Percentiles rank a stretch among this genome's conserved stretches.
Conservation (phyloP, 768 basidiomycete species). For the Pleurotus sapidus region DNA sequence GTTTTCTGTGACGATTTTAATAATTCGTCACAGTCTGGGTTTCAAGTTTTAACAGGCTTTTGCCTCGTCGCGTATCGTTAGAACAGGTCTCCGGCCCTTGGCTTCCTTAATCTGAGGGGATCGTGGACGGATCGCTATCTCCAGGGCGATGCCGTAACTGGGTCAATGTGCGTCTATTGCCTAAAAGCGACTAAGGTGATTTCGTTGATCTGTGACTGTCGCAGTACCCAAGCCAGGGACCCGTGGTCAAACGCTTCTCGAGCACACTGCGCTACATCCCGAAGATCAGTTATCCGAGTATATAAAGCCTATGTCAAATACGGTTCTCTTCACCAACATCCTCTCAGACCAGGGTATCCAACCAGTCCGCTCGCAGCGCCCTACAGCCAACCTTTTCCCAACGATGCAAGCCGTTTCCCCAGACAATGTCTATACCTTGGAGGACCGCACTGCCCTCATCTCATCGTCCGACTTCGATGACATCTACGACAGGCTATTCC, state of each 20-base stretch:
- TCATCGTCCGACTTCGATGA: conserved; percentile 69
- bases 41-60: not conserved
- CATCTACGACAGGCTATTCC: conserved; percentile 73
- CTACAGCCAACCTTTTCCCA: not conserved
- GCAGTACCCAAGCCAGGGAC: conserved; percentile 1
- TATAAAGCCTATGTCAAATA: not conserved
- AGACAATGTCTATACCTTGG: conserved; percentile 53
- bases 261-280: conserved; percentile 5
- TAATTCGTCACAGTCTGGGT: not conserved
- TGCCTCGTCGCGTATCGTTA: not conserved
- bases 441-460: conserved; percentile 62
- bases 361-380: not conserved
- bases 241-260: conserved; percentile 3
- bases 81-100: conserved; percentile 1
- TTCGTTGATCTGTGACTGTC: conserved; percentile 2
- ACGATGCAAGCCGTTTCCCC: conserved; percentile 12
- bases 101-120: not conserved
- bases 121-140: conserved; percentile 7
- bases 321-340: not conserved
- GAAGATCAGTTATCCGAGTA: conserved; percentile 4
- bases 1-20: not conserved
- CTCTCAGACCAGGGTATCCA: not conserved
- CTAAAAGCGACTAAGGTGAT: conserved; percentile 5
- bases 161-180: conserved; percentile 8
- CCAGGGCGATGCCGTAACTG: conserved; percentile 8